phyloP scores from a whole-genome alignment of 2,329 filamentous ascomycete species.

The Talaromyces sp. region DNA sequence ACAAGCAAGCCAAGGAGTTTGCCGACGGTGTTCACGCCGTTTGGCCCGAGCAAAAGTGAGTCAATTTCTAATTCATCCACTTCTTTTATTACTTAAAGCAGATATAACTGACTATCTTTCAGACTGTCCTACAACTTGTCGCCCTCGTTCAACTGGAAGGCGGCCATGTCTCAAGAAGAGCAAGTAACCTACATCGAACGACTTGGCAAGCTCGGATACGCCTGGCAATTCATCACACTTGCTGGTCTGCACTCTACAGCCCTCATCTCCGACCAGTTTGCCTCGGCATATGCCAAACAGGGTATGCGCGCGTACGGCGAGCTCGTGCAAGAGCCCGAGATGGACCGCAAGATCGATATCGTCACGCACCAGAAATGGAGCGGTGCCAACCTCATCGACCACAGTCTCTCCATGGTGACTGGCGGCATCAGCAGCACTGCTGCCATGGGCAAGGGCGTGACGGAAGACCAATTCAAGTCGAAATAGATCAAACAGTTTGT shows the following conservation, averaged over 20 bases:
- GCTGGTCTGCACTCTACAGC: slow-evolving; percentile 94
- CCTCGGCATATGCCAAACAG: slow-evolving; percentile 68
- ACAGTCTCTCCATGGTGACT: slow-evolving; percentile 93
- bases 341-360: slow-evolving; percentile 82
- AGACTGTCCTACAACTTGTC: slow-evolving; percentile 97
- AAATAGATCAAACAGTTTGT: background rate
- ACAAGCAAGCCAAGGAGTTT: slow-evolving; percentile 83
- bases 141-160: slow-evolving; percentile 99
- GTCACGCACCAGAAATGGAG: slow-evolving; percentile 99
- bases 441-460: slow-evolving; percentile 96
- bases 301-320: slow-evolving; percentile 98
- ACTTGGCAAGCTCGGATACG: slow-evolving; percentile 82
- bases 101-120: background rate
- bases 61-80: slow-evolving; percentile 14
- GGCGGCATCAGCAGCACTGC: slow-evolving; percentile 87
- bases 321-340: slow-evolving; percentile 96
- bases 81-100: background rate
- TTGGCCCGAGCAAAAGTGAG: slow-evolving; percentile 93
- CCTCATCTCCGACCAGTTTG: slow-evolving; percentile 84
- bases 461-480: slow-evolving; percentile 86
- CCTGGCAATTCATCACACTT: slow-evolving; percentile 99
- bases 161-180: slow-evolving; percentile 83
- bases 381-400: slow-evolving; percentile 90
- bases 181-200: slow-evolving; percentile 97
- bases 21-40: slow-evolving; percentile 88